Conservation (phyloP, 352 stramenopile species). For the Globisporangium camurandrum region DNA sequence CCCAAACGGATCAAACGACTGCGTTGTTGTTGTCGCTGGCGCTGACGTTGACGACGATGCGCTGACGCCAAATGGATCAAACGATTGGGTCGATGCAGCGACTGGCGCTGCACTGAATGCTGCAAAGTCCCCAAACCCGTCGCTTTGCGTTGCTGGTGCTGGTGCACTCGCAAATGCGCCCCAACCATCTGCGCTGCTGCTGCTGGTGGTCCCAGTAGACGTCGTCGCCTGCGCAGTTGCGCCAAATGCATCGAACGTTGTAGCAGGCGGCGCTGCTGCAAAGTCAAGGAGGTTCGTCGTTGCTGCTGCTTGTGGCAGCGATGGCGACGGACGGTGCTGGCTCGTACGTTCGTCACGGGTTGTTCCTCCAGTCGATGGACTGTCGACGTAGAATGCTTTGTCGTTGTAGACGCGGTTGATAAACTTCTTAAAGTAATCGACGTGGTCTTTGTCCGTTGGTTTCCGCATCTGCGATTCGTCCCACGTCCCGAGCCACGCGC, state of each 20-base stretch:
- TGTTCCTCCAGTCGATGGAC: constrained; percentile 7
- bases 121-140: constrained; percentile 40
- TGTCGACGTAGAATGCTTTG: constrained; percentile 63
- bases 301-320: constrained; percentile 4
- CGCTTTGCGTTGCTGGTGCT: constrained; percentile 13
- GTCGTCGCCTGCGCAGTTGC: constrained; percentile 8
- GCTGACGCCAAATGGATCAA: constrained; percentile 26
- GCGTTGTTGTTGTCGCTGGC: constrained; percentile 4
- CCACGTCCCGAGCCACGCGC: constrained; percentile 14
- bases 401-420: constrained; percentile 84
- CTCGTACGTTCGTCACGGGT: constrained; percentile 4
- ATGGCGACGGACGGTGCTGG: constrained; percentile 1
- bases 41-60: constrained; percentile 13
- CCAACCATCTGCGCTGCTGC: too few relatives aligned
- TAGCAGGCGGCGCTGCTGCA: constrained; percentile 18
- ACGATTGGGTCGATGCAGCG: constrained; percentile 12
- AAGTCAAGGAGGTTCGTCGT: constrained; percentile 56
- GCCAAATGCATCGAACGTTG: constrained; percentile 38
- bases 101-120: constrained; percentile 24
- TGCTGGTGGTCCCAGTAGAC: too few relatives aligned
- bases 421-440: constrained; percentile 85
- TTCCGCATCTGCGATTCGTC: constrained; percentile 65
- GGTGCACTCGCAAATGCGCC: constrained; percentile 28
- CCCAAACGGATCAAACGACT: constrained; percentile 17
- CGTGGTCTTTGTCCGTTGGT: constrained; percentile 58